phyloP scores from a whole-genome alignment of 768 basidiomycete species.

The Neoboletus magnificus region DNA sequence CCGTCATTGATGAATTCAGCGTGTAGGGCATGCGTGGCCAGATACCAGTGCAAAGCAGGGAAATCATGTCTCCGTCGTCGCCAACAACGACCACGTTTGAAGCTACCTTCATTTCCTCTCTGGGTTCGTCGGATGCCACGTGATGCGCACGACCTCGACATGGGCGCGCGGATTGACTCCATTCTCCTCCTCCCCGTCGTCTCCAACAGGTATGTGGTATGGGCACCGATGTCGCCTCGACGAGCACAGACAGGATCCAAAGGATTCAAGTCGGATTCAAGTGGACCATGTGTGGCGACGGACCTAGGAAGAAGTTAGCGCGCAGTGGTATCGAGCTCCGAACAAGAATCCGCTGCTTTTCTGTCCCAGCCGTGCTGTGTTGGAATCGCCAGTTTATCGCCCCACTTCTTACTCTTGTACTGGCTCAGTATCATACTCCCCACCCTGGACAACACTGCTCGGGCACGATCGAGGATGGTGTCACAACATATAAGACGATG shows the following conservation, averaged over 20 bases:
- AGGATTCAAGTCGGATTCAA: neutral
- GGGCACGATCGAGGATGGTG: conserved; percentile 1
- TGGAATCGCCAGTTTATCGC: conserved; percentile 7
- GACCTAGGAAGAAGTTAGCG: neutral
- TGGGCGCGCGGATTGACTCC: neutral
- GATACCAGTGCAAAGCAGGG: conserved; percentile 6
- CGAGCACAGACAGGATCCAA: neutral
- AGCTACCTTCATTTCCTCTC: neutral
- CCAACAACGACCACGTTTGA: neutral
- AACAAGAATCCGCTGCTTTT: conserved; percentile 7
- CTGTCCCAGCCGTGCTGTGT: conserved; percentile 15
- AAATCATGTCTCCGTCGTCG: neutral
- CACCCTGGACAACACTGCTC: conserved; percentile 10
- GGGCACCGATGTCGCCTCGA: neutral
- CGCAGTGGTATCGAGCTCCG: neutral
- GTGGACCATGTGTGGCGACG: neutral
- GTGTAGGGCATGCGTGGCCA: conserved; percentile 1
- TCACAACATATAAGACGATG: conserved; percentile 6
- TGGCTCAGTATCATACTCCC: neutral
- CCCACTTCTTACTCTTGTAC: neutral
- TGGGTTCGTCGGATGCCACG: neutral
- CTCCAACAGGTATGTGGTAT: neutral
- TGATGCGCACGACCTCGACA: neutral
- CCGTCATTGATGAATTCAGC: conserved; percentile 7
- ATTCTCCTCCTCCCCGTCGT: neutral